Conservation (phyloP, 257 asterid genomes). For the Gentiana macrophylla region DNA sequence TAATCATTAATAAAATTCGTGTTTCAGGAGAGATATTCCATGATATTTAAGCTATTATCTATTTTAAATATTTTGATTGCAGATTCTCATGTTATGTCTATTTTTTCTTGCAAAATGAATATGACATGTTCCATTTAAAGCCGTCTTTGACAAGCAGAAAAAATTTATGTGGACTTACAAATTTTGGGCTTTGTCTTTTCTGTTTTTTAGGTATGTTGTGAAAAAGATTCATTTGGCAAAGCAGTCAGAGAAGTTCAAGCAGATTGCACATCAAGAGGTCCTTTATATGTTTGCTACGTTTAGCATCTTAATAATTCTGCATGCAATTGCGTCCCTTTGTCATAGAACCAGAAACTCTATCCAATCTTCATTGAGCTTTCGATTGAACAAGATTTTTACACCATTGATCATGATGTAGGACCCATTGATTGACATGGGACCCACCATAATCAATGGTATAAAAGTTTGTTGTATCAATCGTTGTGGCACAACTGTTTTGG, state of each 20-base stretch:
- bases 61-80: not conserved
- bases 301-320: not conserved
- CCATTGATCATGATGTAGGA: too few species aligned
- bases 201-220: slow-evolving; percentile 51
- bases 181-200: slow-evolving; percentile 7
- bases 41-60: not conserved
- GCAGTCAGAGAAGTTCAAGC: slow-evolving; percentile 73
- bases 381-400: not conserved
- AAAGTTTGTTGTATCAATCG: too few species aligned
- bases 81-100: not conserved
- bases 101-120: not conserved
- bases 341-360: not conserved
- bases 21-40: not conserved
- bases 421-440: too few species aligned
- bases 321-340: not conserved
- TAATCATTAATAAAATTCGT: not conserved
- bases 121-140: not conserved
- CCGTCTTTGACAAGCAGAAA: not conserved
- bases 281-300: slow-evolving; percentile 19
- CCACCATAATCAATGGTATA: too few species aligned
- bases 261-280: slow-evolving; percentile 81
- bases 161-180: not conserved
- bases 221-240: slow-evolving; percentile 75
- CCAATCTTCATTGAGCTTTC: not conserved
- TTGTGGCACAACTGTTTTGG: too few species aligned